Evolutionary conservation across 225 moss, liverwort and hornwort species (phyloP), one percentile per base, ranked within the genome.

Genomic region (Antitrichia curtipendula): DNA sequence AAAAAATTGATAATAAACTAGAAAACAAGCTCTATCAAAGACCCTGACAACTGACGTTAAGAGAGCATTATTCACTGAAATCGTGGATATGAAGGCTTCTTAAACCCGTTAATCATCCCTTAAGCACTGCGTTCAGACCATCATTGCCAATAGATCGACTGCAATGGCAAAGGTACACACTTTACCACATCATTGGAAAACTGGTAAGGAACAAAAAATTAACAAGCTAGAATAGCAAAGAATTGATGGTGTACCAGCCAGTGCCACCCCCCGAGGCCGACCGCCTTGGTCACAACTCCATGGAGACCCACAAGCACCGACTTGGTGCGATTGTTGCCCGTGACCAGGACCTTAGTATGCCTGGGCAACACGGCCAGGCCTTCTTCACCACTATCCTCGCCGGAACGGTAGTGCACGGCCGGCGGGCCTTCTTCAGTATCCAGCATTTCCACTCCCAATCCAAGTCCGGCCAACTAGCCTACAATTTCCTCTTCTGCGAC

Each of bases 211-310:
- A 63, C 82, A 27, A 36, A 34, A 29, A 43, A 53, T 56, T 31
- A 38, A 50, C 24, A 69, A 78, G 57, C 86, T 86, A 47, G 69
- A 61, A 75, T 25, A 82, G 38, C 29, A 54, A 68, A 71, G 83
- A 68, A 86, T 80, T 59, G 85, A 56, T 59, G 57, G 40, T 14
- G 61, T 88, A 95, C 95, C 93, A 95, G 95, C 95, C 95, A 95
- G 90, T 95, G 95, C 95, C 95, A 95, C 41, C 93, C 93, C 13
- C 95, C 95, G 43, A 95, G 93, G 41, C 95, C 95, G 47, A 95
- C 95, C 17, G 93, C 93, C 86, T 95, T 95, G 25, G 94, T 95
- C 63, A 95, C 95, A 52, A 95, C 95, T 63, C 95, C 95, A 60
- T 93, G 93, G 25, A 93, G 91, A 28, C 95, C 95, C 70, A 93